Evolutionary conservation across 1,284 basidiomycete genomes (phyloP).

Genomic region (Pulveroboletus sp.): DNA sequence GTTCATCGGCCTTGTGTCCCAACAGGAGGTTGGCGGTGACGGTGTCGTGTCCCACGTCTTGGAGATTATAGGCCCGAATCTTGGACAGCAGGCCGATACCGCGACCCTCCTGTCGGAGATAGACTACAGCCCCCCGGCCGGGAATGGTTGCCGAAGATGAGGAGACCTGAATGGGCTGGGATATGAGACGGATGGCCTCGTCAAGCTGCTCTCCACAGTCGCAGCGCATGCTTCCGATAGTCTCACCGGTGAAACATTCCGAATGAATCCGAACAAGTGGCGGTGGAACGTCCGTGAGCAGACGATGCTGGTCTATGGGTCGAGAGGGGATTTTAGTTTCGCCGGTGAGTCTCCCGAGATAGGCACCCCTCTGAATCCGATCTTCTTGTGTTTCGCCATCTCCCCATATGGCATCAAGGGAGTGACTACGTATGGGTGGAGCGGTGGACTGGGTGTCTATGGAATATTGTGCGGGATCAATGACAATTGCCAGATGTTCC

Average conservation of each 20-base stretch:
- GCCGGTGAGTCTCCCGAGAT: constrained; percentile 78
- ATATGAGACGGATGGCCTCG: constrained; percentile 92
- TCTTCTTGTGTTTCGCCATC: constrained; percentile 91
- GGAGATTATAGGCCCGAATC: constrained; percentile 96
- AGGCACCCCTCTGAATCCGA: constrained; percentile 90
- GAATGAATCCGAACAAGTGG: constrained; percentile 96
- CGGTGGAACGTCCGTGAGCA: constrained; percentile 46
- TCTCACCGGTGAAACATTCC: constrained; percentile 98
- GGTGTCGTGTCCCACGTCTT: constrained; percentile 97
- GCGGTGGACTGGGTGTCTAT: constrained; percentile 37
- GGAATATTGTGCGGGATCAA: constrained; percentile 81
- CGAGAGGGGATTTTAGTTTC: constrained; percentile 52
- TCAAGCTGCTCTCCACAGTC: constrained; percentile 99
- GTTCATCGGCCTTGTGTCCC: constrained; percentile 91
- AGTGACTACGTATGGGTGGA: constrained; percentile 73
- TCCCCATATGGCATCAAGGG: constrained; percentile 85
- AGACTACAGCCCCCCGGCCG: constrained; percentile 92
- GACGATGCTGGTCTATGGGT: constrained; percentile 33
- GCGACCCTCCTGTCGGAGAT: constrained; percentile 97
- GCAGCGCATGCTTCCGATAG: constrained; percentile 96
- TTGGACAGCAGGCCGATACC: constrained; percentile 97
- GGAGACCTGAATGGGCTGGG: constrained; percentile 57
- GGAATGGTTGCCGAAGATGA: constrained; percentile 46
- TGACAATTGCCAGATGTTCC: constrained; percentile 96
- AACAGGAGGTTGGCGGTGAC: constrained; percentile 96